Evolutionary conservation across 352 stramenopile genomes (phyloP).

Genomic region (Phytophthora niederhauseri): DNA sequence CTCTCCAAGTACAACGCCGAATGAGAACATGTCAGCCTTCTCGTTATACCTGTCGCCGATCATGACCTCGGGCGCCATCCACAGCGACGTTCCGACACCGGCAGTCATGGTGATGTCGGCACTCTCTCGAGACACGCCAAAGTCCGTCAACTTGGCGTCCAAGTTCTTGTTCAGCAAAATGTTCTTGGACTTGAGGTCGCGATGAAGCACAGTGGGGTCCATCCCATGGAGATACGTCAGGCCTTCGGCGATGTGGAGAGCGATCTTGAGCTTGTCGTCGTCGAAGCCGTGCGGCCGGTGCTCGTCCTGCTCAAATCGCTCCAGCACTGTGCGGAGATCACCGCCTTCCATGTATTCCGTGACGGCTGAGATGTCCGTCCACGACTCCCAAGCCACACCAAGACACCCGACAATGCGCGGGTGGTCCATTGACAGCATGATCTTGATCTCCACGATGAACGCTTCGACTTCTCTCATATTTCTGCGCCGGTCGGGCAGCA

Average conservation of each 20-base stretch:
- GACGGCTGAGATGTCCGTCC: slow-evolving; percentile 45
- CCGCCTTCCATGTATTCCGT: slow-evolving; percentile 54
- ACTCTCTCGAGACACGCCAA: slow-evolving; percentile 50
- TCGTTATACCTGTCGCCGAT: slow-evolving; percentile 51
- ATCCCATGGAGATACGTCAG: slow-evolving; percentile 51
- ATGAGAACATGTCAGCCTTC: slow-evolving; percentile 55
- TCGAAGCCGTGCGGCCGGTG: slow-evolving; percentile 37
- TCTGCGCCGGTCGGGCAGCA: slow-evolving; percentile 51
- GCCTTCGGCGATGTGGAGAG: slow-evolving; percentile 41
- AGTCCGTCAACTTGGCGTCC: slow-evolving; percentile 50
- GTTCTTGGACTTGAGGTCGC: slow-evolving; percentile 52
- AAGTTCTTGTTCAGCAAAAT: slow-evolving; percentile 40
- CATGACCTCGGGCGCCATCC: slow-evolving; percentile 56
- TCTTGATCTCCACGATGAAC: slow-evolving; percentile 49
- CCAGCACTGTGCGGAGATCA: slow-evolving; percentile 43
- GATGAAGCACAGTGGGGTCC: slow-evolving; percentile 38
- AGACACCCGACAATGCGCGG: slow-evolving; percentile 47
- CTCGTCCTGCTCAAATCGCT: slow-evolving; percentile 42
- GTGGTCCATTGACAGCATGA: slow-evolving; percentile 50
- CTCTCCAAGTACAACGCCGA: slow-evolving; percentile 44
- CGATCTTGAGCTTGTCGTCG: slow-evolving; percentile 48
- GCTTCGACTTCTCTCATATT: slow-evolving; percentile 52
- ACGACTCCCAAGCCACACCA: slow-evolving; percentile 48
- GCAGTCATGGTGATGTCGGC: slow-evolving; percentile 50
- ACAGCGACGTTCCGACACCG: slow-evolving; percentile 48